phyloP scores from a whole-genome alignment of 805 yeast species.

The Torulaspora microellipsoides region DNA sequence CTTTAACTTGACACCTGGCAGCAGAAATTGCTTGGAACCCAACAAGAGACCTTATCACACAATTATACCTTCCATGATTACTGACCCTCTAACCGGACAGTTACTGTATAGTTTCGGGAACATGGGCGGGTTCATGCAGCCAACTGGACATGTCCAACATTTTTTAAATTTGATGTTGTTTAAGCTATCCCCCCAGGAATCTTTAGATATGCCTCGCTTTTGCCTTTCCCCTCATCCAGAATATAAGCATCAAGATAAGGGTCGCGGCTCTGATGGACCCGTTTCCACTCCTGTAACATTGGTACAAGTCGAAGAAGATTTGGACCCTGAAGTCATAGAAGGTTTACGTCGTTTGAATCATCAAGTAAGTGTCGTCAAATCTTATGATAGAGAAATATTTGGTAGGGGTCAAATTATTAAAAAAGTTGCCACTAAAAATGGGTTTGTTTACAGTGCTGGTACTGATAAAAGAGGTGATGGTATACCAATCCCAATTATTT shows the following conservation, averaged over 20 bases:
- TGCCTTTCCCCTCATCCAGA: constrained; percentile 54
- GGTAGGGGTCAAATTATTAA: constrained; percentile 75
- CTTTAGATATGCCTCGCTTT: constrained; percentile 71
- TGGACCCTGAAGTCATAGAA: constrained; percentile 43
- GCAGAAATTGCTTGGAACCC: constrained; percentile 60
- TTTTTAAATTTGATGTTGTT: constrained; percentile 60
- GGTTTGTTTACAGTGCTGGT: constrained; percentile 59
- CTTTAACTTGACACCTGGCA: constrained; percentile 55
- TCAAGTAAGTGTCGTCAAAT: constrained; percentile 41
- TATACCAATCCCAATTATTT: constrained; percentile 53
- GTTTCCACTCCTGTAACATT: constrained; percentile 53
- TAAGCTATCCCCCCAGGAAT: constrained; percentile 64
- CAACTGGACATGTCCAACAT: constrained; percentile 80
- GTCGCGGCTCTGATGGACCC: constrained; percentile 62
- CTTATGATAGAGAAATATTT: constrained; percentile 42
- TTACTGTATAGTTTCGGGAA: constrained; percentile 73
- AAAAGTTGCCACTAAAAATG: constrained; percentile 37
- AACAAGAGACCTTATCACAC: constrained; percentile 77
- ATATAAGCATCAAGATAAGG: constrained; percentile 41
- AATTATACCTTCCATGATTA: constrained; percentile 77
- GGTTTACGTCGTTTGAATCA: constrained; percentile 55
- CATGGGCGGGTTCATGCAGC: constrained; percentile 87
- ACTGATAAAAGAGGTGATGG: constrained; percentile 86
- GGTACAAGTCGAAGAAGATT: constrained; percentile 63
- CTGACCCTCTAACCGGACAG: constrained; percentile 33